Evolutionary conservation across 192 early-diverging fungal genomes (phyloP).

Genomic region (Rhizophagus prolifer): DNA sequence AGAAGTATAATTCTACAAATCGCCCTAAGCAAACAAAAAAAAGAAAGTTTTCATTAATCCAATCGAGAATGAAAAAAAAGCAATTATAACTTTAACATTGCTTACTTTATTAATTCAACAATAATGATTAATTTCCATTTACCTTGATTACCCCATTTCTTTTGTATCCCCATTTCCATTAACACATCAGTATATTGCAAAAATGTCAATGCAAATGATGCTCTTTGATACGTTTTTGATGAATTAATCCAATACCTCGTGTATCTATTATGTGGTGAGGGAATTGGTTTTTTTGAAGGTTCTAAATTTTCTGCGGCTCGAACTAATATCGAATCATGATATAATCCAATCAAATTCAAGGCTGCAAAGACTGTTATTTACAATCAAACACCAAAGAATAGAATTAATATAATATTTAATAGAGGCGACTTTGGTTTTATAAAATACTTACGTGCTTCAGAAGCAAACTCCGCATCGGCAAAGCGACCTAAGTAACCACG

Average conservation of each 20-base stretch:
- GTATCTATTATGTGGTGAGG: constrained; percentile 70
- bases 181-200: constrained; percentile 74
- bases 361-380: constrained; percentile 65
- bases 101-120: constrained; percentile 70
- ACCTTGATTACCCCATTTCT: constrained; percentile 58
- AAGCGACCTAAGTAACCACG: constrained; percentile 70
- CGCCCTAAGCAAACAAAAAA: constrained; percentile 19
- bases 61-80: background rate
- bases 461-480: constrained; percentile 87
- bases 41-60: background rate
- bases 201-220: constrained; percentile 65
- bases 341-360: constrained; percentile 76
- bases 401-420: background rate
- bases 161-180: constrained; percentile 75
- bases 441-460: constrained; percentile 64
- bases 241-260: constrained; percentile 57
- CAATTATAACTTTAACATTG: background rate
- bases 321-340: constrained; percentile 82
- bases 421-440: background rate
- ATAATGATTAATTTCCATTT: constrained; percentile 61
- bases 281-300: constrained; percentile 39
- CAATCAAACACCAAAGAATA: background rate
- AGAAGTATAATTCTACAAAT: constrained; percentile 28
- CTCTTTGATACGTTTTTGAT: constrained; percentile 48
- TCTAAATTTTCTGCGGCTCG: constrained; percentile 45